phyloP scores from a whole-genome alignment of 2,329 filamentous ascomycete genomes.

The Aspergillus sp. region DNA sequence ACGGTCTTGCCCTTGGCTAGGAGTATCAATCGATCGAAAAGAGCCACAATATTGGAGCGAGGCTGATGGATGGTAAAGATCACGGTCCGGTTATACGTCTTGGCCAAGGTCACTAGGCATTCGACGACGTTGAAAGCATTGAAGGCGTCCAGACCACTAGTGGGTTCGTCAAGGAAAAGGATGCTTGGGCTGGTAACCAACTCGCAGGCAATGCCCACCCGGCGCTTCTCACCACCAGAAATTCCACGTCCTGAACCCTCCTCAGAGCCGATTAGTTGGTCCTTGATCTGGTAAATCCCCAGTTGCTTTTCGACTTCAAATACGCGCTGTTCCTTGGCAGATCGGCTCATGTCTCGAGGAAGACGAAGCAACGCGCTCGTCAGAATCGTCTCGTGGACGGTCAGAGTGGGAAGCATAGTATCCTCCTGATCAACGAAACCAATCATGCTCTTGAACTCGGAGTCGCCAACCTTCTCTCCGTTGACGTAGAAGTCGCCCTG shows the following conservation, averaged over 20 bases:
- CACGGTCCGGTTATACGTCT: constrained; percentile 94
- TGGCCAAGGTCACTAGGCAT: constrained; percentile 90
- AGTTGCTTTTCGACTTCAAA: constrained; percentile 94
- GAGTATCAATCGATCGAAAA: constrained; percentile 93
- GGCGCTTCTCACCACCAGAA: constrained; percentile 93
- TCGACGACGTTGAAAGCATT: constrained; percentile 99
- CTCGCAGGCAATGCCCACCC: constrained; percentile 96
- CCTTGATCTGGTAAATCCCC: constrained; percentile 89
- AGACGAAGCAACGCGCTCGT: constrained; percentile 90
- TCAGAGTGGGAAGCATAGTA: constrained; percentile 92
- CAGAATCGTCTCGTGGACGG: constrained; percentile 95
- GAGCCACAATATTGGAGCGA: constrained; percentile 94
- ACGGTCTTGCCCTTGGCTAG: constrained; percentile 87
- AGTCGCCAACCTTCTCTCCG: constrained; percentile 82
- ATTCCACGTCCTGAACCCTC: constrained; percentile 94
- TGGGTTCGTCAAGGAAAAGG: constrained; percentile 95
- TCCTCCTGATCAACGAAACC: constrained; percentile 99
- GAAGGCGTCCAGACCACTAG: constrained; percentile 92
- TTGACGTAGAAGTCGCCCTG: constrained; percentile 89
- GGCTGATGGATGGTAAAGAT: constrained; percentile 99
- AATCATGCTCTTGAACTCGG: constrained; percentile 87
- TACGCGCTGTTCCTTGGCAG: constrained; percentile 88
- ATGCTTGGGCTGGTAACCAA: constrained; percentile 97
- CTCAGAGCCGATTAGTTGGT: constrained; percentile 94
- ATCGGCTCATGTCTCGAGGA: constrained; percentile 85